These are phyloP conservation scores for Scheffersomyces stipitis DNA, from an alignment of 805 yeast genomes.

Conservation along the genomic window DNA sequence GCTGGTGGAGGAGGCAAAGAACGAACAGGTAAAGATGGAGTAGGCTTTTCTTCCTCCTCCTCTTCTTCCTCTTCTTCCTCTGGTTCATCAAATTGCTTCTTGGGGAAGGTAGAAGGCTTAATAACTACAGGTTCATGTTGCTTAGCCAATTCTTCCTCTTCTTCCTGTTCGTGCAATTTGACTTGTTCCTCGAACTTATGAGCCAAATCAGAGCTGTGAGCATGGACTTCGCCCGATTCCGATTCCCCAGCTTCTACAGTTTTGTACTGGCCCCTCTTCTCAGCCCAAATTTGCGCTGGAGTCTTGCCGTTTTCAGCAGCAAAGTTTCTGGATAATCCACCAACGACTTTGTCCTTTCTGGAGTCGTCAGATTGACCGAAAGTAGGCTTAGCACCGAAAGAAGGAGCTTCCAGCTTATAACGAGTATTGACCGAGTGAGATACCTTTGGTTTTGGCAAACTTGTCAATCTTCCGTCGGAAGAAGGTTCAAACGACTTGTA, in stretches of 20 bases:
- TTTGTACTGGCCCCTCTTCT: conserved; percentile 69
- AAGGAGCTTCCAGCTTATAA: conserved; percentile 36
- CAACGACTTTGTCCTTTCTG: conserved; percentile 46
- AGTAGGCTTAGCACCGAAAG: conserved; percentile 16
- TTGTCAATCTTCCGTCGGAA: conserved; percentile 51
- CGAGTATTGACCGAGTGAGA: conserved; percentile 50
- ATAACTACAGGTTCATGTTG: conserved; percentile 19
- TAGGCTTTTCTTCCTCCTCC: conserved; percentile 27
- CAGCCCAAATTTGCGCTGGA: conserved; percentile 97
- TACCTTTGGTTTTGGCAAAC: conserved; percentile 64
- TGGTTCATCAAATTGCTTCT: conserved; percentile 26
- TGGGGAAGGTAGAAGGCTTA: conserved; percentile 16
- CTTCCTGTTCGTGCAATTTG: conserved; percentile 13
- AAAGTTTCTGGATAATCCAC: conserved; percentile 61
- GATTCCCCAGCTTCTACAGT: conserved; percentile 30
- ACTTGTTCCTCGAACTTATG: conserved; percentile 12
- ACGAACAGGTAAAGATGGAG: conserved; percentile 13
- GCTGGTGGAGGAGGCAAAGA: conserved; percentile 13
- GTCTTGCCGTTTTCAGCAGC: conserved; percentile 78
- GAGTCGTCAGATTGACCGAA: conserved; percentile 16
- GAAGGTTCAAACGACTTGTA: conserved; percentile 30
- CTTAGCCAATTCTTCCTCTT: conserved; percentile 7
- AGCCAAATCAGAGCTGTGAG: conserved; percentile 15
- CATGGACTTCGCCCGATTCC: conserved; percentile 13
- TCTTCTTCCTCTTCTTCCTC: conserved; percentile 11